Conservation (phyloP, 176 grass and related monocot species). For the Avena atlantica region DNA sequence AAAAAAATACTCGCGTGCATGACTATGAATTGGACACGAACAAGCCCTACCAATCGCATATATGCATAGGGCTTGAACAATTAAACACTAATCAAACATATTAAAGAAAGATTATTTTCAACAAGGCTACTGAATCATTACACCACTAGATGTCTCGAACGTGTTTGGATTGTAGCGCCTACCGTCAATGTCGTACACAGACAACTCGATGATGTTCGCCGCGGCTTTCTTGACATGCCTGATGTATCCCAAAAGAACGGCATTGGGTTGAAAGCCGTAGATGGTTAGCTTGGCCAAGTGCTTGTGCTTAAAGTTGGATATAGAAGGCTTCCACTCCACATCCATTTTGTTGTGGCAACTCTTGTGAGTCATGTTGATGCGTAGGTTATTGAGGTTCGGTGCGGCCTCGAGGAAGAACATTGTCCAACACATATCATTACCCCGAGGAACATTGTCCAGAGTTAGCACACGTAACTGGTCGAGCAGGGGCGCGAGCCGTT, state of each 20-base stretch:
- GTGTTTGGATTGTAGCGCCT: too few relatives aligned
- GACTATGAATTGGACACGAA: too few relatives aligned
- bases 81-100: too few relatives aligned
- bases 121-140: too few relatives aligned
- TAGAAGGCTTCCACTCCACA: not conserved
- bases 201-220: not conserved
- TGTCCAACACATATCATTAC: not conserved
- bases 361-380: not conserved
- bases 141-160: too few relatives aligned
- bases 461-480: not conserved
- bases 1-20: too few relatives aligned
- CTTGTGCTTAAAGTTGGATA: not conserved
- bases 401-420: not conserved
- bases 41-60: too few relatives aligned
- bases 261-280: not conserved
- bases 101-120: too few relatives aligned
- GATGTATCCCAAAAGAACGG: not conserved
- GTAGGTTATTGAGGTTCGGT: not conserved
- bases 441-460: not conserved
- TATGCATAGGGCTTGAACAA: too few relatives aligned
- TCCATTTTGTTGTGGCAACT: not conserved
- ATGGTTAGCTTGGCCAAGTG: not conserved
- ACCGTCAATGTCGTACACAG: not conserved
- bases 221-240: not conserved
- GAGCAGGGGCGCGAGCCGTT: not conserved